Evolutionary conservation across 2,329 filamentous ascomycete genomes (phyloP).

Genomic region (Berkeleyomyces basicola): DNA sequence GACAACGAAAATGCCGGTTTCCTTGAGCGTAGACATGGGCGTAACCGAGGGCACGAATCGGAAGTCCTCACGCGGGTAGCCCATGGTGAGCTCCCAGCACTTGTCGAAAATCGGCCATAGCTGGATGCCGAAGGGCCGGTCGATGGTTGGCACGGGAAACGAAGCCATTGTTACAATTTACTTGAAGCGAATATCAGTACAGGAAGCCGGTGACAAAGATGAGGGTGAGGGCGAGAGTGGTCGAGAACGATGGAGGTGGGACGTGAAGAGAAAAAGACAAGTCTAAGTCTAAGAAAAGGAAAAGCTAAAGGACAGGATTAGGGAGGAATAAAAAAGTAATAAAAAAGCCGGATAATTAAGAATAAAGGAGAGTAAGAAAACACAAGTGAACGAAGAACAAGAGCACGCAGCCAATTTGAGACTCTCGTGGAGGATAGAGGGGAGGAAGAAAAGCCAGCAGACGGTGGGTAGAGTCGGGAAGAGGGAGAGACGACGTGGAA

Average conservation of each 20-base stretch:
- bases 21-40: slow-evolving; percentile 76
- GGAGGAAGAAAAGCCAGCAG: neutral
- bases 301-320: neutral
- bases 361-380: slow-evolving; percentile 6
- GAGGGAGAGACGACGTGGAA: neutral
- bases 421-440: slow-evolving; percentile 1
- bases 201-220: neutral
- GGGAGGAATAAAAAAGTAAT: slow-evolving; percentile 1
- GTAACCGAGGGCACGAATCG: slow-evolving; percentile 66
- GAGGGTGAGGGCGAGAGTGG: neutral
- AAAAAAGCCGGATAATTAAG: slow-evolving; percentile 5
- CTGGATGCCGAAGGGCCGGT: slow-evolving; percentile 78
- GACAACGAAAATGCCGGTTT: slow-evolving; percentile 63
- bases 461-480: neutral
- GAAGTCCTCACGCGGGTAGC: slow-evolving; percentile 78
- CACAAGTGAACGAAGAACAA: neutral
- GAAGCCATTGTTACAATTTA: slow-evolving; percentile 10
- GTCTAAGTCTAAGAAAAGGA: too few relatives aligned
- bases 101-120: slow-evolving; percentile 93
- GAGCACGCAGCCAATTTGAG: neutral
- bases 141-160: slow-evolving; percentile 51
- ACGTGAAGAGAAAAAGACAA: slow-evolving; percentile 7
- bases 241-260: slow-evolving; percentile 3
- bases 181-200: neutral
- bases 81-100: slow-evolving; percentile 57